A percentile compares a stretch with the other conserved stretches of the same genome.
phyloP scores from a whole-genome alignment of 2,329 filamentous ascomycete species.

The Colletotrichum sp. region DNA sequence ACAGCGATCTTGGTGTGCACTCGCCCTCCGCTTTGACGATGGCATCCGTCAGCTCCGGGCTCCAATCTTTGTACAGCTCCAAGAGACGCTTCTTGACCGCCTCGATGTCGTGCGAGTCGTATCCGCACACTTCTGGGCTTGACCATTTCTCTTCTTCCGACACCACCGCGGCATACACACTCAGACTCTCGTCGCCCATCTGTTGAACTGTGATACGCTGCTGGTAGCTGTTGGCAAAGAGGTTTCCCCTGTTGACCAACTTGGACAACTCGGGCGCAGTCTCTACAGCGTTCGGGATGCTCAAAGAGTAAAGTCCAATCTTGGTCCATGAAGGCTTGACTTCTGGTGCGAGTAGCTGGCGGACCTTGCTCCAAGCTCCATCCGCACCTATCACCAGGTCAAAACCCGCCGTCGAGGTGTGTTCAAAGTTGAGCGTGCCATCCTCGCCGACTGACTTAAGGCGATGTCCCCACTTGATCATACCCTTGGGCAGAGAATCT shows the following conservation, averaged over 20 bases:
- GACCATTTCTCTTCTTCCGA: slow-evolving; percentile 43
- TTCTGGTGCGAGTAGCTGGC: slow-evolving; percentile 37
- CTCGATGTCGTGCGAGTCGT: slow-evolving; percentile 44
- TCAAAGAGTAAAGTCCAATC: slow-evolving; percentile 46
- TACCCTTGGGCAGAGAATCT: slow-evolving; percentile 47
- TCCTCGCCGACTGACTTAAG: slow-evolving; percentile 41
- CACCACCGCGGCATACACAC: slow-evolving; percentile 40
- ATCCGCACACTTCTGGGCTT: slow-evolving; percentile 42
- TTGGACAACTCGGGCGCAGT: slow-evolving; percentile 46
- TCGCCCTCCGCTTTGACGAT: slow-evolving; percentile 43
- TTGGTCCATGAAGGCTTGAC: slow-evolving; percentile 50
- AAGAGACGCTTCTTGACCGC: slow-evolving; percentile 43
- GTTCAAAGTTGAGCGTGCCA: slow-evolving; percentile 41
- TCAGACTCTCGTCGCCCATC: slow-evolving; percentile 53
- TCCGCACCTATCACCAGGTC: slow-evolving; percentile 42
- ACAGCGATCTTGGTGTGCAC: slow-evolving; percentile 49
- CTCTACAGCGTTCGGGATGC: slow-evolving; percentile 42
- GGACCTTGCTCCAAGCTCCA: slow-evolving; percentile 42
- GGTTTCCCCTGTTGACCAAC: slow-evolving; percentile 50
- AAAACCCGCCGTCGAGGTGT: slow-evolving; percentile 38
- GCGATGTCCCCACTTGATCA: slow-evolving; percentile 50
- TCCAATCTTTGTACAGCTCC: slow-evolving; percentile 43
- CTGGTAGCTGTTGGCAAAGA: slow-evolving; percentile 49
- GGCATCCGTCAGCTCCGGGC: slow-evolving; percentile 43
- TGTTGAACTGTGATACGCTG: slow-evolving; percentile 42